Evolutionary conservation across 108 stramenopile species (phyloP).

Genomic region (Skeletonema menzelii): DNA sequence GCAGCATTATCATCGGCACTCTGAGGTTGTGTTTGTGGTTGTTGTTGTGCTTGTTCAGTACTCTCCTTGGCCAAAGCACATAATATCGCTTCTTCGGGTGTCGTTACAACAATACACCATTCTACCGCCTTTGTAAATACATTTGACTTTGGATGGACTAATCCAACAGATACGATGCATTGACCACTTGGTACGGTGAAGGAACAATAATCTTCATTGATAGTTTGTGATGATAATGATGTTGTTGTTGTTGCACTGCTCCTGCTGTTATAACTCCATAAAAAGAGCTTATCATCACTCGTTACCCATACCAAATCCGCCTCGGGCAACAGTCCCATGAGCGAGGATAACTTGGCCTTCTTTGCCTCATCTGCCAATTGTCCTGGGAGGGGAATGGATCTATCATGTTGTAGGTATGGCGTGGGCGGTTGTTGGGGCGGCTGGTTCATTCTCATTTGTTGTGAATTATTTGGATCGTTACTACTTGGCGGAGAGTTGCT

Average conservation of each 20-base stretch:
- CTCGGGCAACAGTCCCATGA: slow-evolving; percentile 94
- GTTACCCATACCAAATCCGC: slow-evolving; percentile 92
- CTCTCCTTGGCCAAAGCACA: slow-evolving; percentile 64
- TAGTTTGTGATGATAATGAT: background rate
- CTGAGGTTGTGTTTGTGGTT: slow-evolving; percentile 20
- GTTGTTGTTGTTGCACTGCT: background rate
- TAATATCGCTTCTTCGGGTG: slow-evolving; percentile 89
- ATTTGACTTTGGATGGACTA: slow-evolving; percentile 83
- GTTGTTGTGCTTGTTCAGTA: background rate
- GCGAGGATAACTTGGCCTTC: slow-evolving; percentile 43
- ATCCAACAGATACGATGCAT: slow-evolving; percentile 77
- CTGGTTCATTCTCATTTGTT: background rate
- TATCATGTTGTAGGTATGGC: slow-evolving; percentile 43
- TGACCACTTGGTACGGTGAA: slow-evolving; percentile 83
- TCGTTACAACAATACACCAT: slow-evolving; percentile 91
- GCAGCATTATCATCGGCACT: slow-evolving; percentile 2
- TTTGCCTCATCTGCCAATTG: slow-evolving; percentile 48
- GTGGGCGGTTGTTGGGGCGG: slow-evolving; percentile 17
- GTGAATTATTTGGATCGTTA: background rate
- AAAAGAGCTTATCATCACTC: slow-evolving; percentile 84
- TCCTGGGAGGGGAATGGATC: slow-evolving; percentile 72
- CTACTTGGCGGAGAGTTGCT: background rate
- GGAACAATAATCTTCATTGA: slow-evolving; percentile 55
- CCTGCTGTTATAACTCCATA: slow-evolving; percentile 80
- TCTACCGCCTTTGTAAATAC: slow-evolving; percentile 84